Percentiles rank a stretch among this genome's conserved stretches.
phyloP scores from a whole-genome alignment of 305 asterid species.

The Solanum hybrid region DNA sequence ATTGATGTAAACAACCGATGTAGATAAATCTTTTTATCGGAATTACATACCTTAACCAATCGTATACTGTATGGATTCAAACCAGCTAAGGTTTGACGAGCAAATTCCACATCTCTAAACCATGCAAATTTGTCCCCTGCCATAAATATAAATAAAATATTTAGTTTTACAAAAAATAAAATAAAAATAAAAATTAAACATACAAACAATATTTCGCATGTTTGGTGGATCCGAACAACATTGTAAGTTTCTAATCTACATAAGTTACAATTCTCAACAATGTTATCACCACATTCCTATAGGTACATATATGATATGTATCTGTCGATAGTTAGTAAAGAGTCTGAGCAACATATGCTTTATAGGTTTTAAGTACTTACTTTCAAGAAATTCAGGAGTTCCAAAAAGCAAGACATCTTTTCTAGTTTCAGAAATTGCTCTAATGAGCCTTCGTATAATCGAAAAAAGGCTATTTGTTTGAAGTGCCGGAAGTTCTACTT shows the following conservation, averaged over 20 bases:
- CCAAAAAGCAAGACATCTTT: slow-evolving; percentile 36
- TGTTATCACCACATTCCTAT: not conserved
- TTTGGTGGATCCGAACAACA: not conserved
- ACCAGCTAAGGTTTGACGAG: slow-evolving; percentile 84
- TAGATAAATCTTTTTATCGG: not conserved
- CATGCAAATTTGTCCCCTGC: slow-evolving; percentile 74
- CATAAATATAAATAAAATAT: not conserved
- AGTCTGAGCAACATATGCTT: not conserved
- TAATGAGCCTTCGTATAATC: slow-evolving; percentile 32
- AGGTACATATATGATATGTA: not conserved
- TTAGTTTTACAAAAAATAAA: not conserved
- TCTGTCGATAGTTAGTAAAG: not conserved
- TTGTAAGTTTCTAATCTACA: not conserved
- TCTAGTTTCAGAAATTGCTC: slow-evolving; percentile 11
- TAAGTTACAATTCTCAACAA: not conserved
- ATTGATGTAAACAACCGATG: not conserved
- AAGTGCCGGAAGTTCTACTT: slow-evolving; percentile 17
- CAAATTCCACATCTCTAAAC: slow-evolving; percentile 65
- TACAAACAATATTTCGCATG: not conserved
- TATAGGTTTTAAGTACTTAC: slow-evolving; percentile 22
- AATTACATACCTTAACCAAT: slow-evolving; percentile 39
- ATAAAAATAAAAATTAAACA: not conserved
- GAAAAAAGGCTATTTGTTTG: not conserved
- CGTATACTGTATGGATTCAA: slow-evolving; percentile 49
- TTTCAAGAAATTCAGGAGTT: slow-evolving; percentile 42